Evolutionary conservation across 352 stramenopile genomes (phyloP).

Genomic region (Pythium dissotocum): DNA sequence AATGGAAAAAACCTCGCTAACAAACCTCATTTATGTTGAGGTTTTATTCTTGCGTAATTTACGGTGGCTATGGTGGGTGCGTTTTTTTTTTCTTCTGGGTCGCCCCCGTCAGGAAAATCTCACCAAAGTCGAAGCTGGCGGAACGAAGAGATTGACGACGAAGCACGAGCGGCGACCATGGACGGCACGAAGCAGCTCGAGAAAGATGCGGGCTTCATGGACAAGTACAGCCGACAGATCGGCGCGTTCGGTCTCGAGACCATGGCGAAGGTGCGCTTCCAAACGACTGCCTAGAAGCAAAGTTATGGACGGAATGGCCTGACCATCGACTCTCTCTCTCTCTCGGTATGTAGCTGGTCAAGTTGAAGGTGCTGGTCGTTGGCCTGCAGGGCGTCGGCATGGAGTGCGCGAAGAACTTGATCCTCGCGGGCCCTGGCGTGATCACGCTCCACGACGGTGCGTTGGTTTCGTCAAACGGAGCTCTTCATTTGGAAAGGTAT

Average conservation of each 20-base stretch:
- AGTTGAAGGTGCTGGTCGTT: constrained; percentile 85
- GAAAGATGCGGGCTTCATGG: constrained; percentile 90
- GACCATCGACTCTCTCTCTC: background rate
- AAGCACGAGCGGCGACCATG: constrained; percentile 33
- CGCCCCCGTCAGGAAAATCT: constrained; percentile 16
- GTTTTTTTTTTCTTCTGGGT: constrained; percentile 15
- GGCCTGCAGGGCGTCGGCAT: constrained; percentile 86
- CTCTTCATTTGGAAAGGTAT: background rate
- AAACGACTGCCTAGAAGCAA: constrained; percentile 3
- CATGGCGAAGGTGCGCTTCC: constrained; percentile 83
- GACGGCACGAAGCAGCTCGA: constrained; percentile 63
- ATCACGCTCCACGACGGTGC: constrained; percentile 88
- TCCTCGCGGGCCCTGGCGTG: constrained; percentile 84
- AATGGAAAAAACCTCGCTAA: constrained; percentile 13
- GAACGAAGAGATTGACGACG: background rate
- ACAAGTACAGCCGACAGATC: constrained; percentile 94
- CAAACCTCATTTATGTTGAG: constrained; percentile 12
- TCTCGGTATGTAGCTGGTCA: constrained; percentile 46
- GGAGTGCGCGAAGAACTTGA: constrained; percentile 93
- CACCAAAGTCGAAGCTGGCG: constrained; percentile 1
- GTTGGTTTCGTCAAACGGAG: background rate
- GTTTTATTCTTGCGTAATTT: constrained; percentile 13
- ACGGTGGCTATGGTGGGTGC: background rate
- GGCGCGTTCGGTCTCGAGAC: constrained; percentile 91
- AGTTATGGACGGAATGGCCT: constrained; percentile 3